A percentile compares a stretch with the other conserved stretches of the same genome.
Evolutionary conservation across 1,284 basidiomycete genomes (phyloP).

Genomic region (Mrakiaceae sp.): DNA sequence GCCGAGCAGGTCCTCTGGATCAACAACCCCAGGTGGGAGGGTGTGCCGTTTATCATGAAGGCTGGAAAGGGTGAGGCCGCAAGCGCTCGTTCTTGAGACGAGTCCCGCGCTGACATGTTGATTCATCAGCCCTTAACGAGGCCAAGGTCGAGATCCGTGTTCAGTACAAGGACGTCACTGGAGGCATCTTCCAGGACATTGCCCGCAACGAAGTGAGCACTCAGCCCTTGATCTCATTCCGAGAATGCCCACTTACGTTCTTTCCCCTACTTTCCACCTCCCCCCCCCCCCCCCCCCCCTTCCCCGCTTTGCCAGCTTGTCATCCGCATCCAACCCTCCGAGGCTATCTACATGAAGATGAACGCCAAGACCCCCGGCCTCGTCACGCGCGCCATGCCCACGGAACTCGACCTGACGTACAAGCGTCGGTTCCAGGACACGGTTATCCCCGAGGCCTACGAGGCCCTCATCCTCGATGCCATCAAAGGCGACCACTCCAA

Average conservation of each 20-base stretch:
- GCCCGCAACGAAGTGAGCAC: constrained; percentile 68
- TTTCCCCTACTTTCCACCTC: neutral
- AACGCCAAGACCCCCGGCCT: constrained; percentile 89
- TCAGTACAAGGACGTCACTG: constrained; percentile 86
- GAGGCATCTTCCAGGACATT: constrained; percentile 91
- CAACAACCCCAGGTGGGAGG: constrained; percentile 91
- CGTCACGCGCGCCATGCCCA: constrained; percentile 74
- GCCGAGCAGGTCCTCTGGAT: constrained; percentile 80
- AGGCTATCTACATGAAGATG: constrained; percentile 89
- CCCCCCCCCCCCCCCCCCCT: neutral
- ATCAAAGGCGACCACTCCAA: constrained; percentile 80
- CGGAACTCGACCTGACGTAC: constrained; percentile 94
- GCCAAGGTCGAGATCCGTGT: constrained; percentile 93
- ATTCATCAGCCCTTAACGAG: constrained; percentile 60
- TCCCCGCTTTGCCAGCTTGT: constrained; percentile 45
- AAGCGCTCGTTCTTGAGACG: neutral
- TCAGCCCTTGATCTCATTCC: too few relatives aligned
- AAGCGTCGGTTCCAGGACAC: constrained; percentile 80
- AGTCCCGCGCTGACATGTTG: neutral
- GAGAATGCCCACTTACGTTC: constrained; percentile 44
- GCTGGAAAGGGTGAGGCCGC: constrained; percentile 70
- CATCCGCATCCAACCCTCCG: constrained; percentile 72
- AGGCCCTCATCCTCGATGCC: constrained; percentile 79
- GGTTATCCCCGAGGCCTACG: constrained; percentile 88
- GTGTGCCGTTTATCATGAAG: constrained; percentile 92